Evolutionary conservation across 306 rosid genomes (phyloP).

Genomic region (Vigna unguiculata): DNA sequence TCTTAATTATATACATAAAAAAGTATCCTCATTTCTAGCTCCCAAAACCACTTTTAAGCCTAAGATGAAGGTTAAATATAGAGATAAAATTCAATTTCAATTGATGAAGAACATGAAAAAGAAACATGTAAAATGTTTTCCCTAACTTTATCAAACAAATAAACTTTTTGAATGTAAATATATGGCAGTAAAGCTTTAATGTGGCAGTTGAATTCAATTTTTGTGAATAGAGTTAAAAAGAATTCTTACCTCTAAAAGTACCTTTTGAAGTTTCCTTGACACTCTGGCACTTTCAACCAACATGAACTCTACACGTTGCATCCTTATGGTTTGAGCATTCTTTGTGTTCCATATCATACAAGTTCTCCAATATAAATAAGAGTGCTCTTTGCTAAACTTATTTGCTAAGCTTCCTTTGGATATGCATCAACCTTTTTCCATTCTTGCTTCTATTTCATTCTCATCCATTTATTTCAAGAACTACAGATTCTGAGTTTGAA

Average conservation of each 20-base stretch:
- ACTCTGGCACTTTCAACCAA: conserved; percentile 38
- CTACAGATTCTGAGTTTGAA: conserved; percentile 28
- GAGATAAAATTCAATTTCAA: background rate
- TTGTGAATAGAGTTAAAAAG: too few relatives aligned
- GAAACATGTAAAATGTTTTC: background rate
- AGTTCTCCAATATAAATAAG: conserved; percentile 50
- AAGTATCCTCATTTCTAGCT: background rate
- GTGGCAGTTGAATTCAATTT: too few relatives aligned
- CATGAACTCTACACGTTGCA: conserved; percentile 57
- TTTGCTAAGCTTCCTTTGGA: conserved; percentile 34
- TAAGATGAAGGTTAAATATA: background rate
- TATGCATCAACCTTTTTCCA: conserved; percentile 29
- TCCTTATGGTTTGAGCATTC: conserved; percentile 11
- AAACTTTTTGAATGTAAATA: background rate
- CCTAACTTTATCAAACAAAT: conserved; percentile 1
- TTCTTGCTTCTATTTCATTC: conserved; percentile 18
- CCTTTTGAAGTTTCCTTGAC: conserved; percentile 17
- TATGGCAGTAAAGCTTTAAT: too few relatives aligned
- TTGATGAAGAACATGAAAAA: background rate
- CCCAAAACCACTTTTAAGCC: background rate
- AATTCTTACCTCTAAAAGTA: conserved; percentile 29
- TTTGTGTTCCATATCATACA: background rate
- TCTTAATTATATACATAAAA: too few relatives aligned
- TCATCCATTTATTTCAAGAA: conserved; percentile 30
- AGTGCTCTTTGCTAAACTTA: conserved; percentile 43